Percentiles rank a stretch among this genome's conserved stretches.
Evolutionary conservation across 2,329 filamentous ascomycete genomes (phyloP).

Genomic region (Pseudopyricularia javanii): DNA sequence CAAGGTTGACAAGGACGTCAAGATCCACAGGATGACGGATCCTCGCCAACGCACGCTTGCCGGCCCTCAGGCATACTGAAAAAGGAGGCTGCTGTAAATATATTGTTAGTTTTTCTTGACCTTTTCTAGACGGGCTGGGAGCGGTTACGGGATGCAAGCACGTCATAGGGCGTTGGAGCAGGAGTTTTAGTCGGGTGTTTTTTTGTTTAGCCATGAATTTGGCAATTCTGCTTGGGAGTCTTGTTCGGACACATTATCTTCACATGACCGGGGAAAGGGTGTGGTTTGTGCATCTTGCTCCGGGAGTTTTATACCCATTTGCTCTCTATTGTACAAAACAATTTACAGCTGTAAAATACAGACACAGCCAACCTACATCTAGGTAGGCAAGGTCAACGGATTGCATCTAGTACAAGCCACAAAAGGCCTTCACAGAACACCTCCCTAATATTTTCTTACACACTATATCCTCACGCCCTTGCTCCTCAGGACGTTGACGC

Average conservation of each 20-base stretch:
- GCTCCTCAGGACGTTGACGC: slow-evolving; percentile 74
- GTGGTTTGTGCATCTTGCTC: neutral
- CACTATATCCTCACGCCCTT: slow-evolving; percentile 69
- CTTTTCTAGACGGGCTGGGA: neutral
- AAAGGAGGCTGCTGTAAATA: neutral
- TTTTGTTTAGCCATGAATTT: no score
- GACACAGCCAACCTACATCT: neutral
- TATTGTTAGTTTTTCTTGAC: neutral
- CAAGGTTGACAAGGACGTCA: slow-evolving; percentile 55
- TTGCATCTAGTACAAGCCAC: neutral
- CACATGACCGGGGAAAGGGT: no score
- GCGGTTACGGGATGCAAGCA: neutral
- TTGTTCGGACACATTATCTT: no score
- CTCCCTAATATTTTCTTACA: no score
- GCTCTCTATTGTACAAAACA: neutral
- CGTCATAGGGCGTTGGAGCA: no score
- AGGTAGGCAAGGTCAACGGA: neutral
- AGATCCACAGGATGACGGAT: slow-evolving; percentile 56
- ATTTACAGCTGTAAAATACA: neutral
- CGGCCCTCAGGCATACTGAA: neutral
- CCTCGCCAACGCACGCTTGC: slow-evolving; percentile 40
- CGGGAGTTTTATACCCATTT: neutral
- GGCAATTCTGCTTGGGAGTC: no score
- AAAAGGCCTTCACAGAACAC: neutral
- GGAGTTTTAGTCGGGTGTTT: no score